phyloP scores from a whole-genome alignment of 352 stramenopile species.

The Phytophthora vignae region DNA sequence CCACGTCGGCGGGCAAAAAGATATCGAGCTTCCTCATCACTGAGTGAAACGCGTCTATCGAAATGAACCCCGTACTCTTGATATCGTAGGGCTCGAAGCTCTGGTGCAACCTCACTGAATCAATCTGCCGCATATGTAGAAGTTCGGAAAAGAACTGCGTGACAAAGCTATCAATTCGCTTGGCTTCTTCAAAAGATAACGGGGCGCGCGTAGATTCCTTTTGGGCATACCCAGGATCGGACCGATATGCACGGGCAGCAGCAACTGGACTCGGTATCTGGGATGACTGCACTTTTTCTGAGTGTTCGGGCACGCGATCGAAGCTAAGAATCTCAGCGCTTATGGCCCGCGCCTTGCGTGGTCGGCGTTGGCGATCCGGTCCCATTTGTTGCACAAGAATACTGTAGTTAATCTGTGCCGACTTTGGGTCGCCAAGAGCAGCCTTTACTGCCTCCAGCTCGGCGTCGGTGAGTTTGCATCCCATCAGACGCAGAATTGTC shows the following conservation, averaged over 20 bases:
- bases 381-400: constrained; percentile 59
- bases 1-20: constrained; percentile 50
- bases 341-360: constrained; percentile 30
- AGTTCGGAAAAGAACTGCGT: constrained; percentile 60
- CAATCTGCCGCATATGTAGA: constrained; percentile 49
- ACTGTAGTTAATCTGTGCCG: constrained; percentile 60
- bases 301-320: constrained; percentile 18
- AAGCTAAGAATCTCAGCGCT: constrained; percentile 22
- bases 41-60: constrained; percentile 64
- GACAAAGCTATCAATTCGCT: constrained; percentile 54
- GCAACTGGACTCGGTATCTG: constrained; percentile 27
- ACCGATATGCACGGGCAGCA: constrained; percentile 14
- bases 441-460: constrained; percentile 66
- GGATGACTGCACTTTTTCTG: constrained; percentile 18
- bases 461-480: constrained; percentile 56
- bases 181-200: constrained; percentile 52
- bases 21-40: constrained; percentile 76
- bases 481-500: constrained; percentile 82
- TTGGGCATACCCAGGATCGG: constrained; percentile 10
- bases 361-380: constrained; percentile 27
- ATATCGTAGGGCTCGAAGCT: constrained; percentile 71
- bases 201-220: constrained; percentile 2
- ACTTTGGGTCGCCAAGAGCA: constrained; percentile 51
- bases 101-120: constrained; percentile 36
- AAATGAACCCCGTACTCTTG: constrained; percentile 66